Evolutionary conservation across 2,329 filamentous ascomycete species (phyloP), one percentile per base, ranked within the genome.

Genomic region (Monilinia fructicola): DNA sequence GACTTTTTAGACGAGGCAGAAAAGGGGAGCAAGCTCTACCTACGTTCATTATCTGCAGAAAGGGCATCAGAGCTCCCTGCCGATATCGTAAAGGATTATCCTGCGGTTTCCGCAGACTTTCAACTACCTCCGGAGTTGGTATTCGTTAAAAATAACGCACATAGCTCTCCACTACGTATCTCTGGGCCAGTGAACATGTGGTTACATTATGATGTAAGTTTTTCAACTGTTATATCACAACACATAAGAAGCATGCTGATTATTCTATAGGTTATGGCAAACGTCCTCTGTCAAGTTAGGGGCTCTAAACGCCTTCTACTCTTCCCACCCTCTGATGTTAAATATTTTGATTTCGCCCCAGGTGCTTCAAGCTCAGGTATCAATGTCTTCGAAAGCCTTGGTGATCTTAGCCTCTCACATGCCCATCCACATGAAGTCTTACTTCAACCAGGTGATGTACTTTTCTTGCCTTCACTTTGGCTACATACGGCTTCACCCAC

Each of bases 401-500:
- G 79, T 16, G 76, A 79, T 4, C 69, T 77, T 2, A 75, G 76
- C 21, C 77, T 85, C 10, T 73, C 75, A 64, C 72, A 74, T 12
- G 87, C 88, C 0, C 86, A 86, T 66, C 90, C 91, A 0, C 82
- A 90, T 68, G 86, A 92, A 77, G 88, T 87, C 0, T 73, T 83
- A 0, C 79, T 97, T 5, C 76, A 81, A 0, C 86, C 90, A 0
- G 92, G 92, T 1, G 92, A 96, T 67, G 83, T 93, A 2, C 79
- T 97, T 11, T 94, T 91, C 76, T 83, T 97, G 40, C 93, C 93
- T 0, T 86, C 91, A 0, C 83, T 95, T 72, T 97, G 93, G 93
- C 82, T 91, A 16, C 93, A 97, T 77, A 89, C 92, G 0, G 89
- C 88, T 1, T 82, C 84, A 0, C 87, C 89, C 0, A 81, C 83